phyloP scores from a whole-genome alignment of 768 basidiomycete genomes.

The Suillus subluteus region DNA sequence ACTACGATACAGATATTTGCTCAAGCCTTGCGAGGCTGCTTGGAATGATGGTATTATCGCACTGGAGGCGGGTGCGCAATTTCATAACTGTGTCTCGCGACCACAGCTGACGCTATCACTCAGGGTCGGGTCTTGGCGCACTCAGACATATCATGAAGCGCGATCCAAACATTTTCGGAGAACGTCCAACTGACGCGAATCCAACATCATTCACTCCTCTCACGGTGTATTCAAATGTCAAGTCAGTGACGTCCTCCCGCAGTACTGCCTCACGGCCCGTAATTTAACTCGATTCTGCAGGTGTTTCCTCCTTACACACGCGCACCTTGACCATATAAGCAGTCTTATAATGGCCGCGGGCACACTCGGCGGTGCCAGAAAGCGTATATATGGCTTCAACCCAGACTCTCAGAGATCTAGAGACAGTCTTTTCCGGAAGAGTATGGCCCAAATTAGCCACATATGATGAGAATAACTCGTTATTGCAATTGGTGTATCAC shows the following conservation, averaged over 20 bases:
- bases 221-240: conserved; percentile 36
- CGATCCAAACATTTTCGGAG: conserved; percentile 59
- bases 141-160: conserved; percentile 60
- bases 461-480: conserved; percentile 65
- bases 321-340: conserved; percentile 89
- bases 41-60: conserved; percentile 87
- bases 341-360: conserved; percentile 86
- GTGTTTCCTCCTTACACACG: conserved; percentile 85
- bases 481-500: conserved; percentile 63
- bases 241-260: conserved; percentile 24
- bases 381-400: conserved; percentile 65
- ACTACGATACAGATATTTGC: conserved; percentile 65
- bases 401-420: conserved; percentile 67
- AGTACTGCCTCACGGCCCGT: neutral
- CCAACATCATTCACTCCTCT: conserved; percentile 24
- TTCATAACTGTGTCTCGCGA: conserved; percentile 1
- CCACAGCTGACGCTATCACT: conserved; percentile 5
- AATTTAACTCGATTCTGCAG: conserved; percentile 29
- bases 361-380: conserved; percentile 61
- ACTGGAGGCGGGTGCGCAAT: conserved; percentile 78
- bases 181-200: conserved; percentile 17
- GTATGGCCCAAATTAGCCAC: conserved; percentile 88
- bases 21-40: conserved; percentile 65
- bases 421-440: conserved; percentile 73
- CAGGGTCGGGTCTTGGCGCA: conserved; percentile 88